Evolutionary conservation across 148 eudicot species (phyloP).

Genomic region (Chenopodium berlandieri): DNA sequence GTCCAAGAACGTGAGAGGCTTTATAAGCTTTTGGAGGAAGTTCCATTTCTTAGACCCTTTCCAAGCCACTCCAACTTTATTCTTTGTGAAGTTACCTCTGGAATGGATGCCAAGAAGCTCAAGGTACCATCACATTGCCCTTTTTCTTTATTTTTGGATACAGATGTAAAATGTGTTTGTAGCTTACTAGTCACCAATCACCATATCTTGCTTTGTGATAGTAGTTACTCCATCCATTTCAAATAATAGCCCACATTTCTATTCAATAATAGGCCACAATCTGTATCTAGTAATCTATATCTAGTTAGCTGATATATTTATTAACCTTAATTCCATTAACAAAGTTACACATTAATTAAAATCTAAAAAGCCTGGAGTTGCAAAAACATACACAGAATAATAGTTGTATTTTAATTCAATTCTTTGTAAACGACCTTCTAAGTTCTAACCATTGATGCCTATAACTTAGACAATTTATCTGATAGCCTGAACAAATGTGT

Average conservation of each 20-base stretch:
- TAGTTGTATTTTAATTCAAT: background rate
- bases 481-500: background rate
- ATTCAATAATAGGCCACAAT: background rate
- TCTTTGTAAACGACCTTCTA: background rate
- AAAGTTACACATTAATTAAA: too few relatives aligned
- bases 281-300: too few relatives aligned
- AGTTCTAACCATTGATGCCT: background rate
- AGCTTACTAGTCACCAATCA: background rate
- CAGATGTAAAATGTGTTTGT: background rate
- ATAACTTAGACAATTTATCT: background rate
- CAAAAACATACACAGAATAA: background rate
- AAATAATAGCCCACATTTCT: background rate
- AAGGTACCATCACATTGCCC: conserved; percentile 51
- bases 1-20: conserved; percentile 84
- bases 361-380: background rate
- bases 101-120: conserved; percentile 88
- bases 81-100: conserved; percentile 78
- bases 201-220: background rate
- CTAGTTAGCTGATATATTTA: too few relatives aligned
- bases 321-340: too few relatives aligned
- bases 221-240: background rate
- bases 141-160: background rate
- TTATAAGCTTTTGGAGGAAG: conserved; percentile 66
- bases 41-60: conserved; percentile 79
- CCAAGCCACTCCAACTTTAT: conserved; percentile 94